Evolutionary conservation across 116 monocot species (phyloP), one percentile per base, ranked within the genome.

Genomic region (Posidonia oceanica): DNA sequence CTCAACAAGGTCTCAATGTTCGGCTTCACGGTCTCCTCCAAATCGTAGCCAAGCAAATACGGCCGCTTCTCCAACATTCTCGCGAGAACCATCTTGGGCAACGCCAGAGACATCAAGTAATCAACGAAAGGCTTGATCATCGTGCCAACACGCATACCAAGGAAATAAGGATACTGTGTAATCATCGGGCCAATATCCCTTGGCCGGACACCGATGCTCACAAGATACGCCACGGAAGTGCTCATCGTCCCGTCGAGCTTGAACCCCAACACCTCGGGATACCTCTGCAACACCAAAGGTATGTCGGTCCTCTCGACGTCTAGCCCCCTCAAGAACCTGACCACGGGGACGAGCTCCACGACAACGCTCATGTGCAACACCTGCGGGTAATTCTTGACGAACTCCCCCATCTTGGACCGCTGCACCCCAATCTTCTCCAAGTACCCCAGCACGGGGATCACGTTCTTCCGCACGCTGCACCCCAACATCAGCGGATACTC

Each of bases 201-300:
- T 0, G 83, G 83, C 40, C 79, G 64, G 56, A 83, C 79, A 0
- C 83, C 79, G n/a, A 83, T 72, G 39, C 72, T 71, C 41, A 79
- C 75, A 5, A 83, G 72, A 54, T 79, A 83, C 0, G 75, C 83
- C 0, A 83, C 83, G 0, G 83, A 79, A 13, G 83, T 83, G 69
- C 83, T 83, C 83, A 83, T 83, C 3, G 83, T 83, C 21, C 83
- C 83, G 36, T 83, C 83, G 2, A 83, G 69, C 64, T 83, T 83
- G 65, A 83, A 83, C 4, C 83, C 83, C 13, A 83, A 63, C 2
- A 83, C 56, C 64, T 83, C 79, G 0, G 83, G 83, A 67, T 79
- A 83, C 72, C 54, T 72, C 54, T 75, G 69, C 14, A 83, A 54
- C 10, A 83, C 83, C 40, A 63, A 79, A 5, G 83, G 83, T 3